Base-by-base conservation (phyloP, 352 stramenopile genomes). In the Phytopythium oedochilum region DNA sequence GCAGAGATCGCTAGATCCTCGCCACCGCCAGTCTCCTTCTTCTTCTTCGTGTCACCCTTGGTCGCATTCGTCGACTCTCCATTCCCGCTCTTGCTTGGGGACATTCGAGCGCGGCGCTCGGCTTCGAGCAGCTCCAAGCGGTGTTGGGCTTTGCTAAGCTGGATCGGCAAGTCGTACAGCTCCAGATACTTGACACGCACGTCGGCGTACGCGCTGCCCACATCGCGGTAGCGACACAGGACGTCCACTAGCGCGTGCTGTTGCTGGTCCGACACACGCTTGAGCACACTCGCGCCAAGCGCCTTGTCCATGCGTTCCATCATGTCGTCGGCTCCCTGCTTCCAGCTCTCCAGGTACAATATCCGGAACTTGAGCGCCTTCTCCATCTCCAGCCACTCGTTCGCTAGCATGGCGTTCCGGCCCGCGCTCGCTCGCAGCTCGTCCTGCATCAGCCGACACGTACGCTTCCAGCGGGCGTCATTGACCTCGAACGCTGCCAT, bases 321-420 rank as follows among this genome's bases (percentile, higher is more conserved):
- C 50, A 76, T 73, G 11, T 82, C 73, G 42, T 84, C 75, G 2
- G 83, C 81, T 0, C 78, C 78, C 32, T 79, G 58, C 55, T 97
- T 97, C 79, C 86, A 97, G 58, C 88, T 85, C 61, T 98, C 92
- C 11, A 98, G 68, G 55, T 97, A 97, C 34, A 97, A 55, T 10
- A 97, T 76, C 5, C 92, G 83, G 57, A 79, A 75, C 56, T 97
- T 96, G 14, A 97, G 74, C 26, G 80, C 73, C 35, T 81, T 86
- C 56, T 97, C 86, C 71, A 96, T 89, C 46, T 97, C 86, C 5
- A 94, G 64, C 71, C 92, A 90, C 47, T 96, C 86, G 25, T 64
- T 51, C 48, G 96, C 72, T 5, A 90, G 45, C 20, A 75, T 48
- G 6, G 57, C 54, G 10, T 71, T 73, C 11, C 66, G 70, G 1